Conservation (phyloP, 768 basidiomycete species). For the Cubamyces sp. region DNA sequence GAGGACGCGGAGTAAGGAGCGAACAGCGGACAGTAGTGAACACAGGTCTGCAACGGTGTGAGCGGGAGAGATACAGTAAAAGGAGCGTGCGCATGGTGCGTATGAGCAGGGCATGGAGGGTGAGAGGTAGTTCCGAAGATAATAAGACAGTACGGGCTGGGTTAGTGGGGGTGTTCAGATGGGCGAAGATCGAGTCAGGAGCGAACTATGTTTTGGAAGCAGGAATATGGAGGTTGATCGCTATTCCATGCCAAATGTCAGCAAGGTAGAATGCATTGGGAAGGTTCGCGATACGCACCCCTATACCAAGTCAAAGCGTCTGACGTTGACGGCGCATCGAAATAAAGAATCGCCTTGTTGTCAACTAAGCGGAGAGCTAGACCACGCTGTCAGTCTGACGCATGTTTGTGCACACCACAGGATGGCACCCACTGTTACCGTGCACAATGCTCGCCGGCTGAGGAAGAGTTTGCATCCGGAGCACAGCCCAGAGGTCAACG, state of each 20-base stretch:
- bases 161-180: conserved; percentile 18
- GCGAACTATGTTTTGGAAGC: conserved; percentile 67
- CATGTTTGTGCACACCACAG: not conserved
- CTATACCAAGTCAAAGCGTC: conserved; percentile 90
- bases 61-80: conserved; percentile 23
- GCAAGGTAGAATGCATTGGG: conserved; percentile 5
- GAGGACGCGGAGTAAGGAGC: conserved; percentile 21
- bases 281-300: conserved; percentile 50
- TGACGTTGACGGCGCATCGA: conserved; percentile 82
- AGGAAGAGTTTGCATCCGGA: conserved; percentile 92
- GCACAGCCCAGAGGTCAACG: conserved; percentile 96
- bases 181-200: conserved; percentile 18
- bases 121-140: conserved; percentile 18
- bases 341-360: conserved; percentile 90
- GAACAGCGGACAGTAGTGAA: conserved; percentile 21
- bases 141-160: conserved; percentile 20
- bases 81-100: conserved; percentile 25
- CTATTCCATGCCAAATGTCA: conserved; percentile 40
- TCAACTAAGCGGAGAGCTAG: conserved; percentile 85
- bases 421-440: conserved; percentile 64
- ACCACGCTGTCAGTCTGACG: conserved; percentile 6
- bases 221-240: conserved; percentile 89
- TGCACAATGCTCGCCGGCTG: conserved; percentile 91
- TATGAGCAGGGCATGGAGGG: conserved; percentile 15
- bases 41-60: conserved; percentile 23